Conservation (phyloP, 2,329 filamentous ascomycete genomes). For the Nemania sp. region DNA sequence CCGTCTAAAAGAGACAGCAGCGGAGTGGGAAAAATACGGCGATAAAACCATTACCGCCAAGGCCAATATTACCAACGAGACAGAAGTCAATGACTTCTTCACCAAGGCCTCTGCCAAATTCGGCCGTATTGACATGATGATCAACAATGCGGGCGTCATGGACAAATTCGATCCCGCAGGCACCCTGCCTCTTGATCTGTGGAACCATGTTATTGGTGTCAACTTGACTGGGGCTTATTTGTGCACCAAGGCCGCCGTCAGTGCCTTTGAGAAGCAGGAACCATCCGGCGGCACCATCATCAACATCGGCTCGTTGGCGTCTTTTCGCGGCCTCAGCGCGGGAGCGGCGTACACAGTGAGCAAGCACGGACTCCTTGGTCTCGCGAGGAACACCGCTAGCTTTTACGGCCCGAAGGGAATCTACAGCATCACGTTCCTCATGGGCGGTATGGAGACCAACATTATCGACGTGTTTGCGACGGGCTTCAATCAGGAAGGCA, state of each 20-base stretch:
- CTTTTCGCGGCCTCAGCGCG: slow-evolving; percentile 38
- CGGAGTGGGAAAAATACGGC: slow-evolving; percentile 33
- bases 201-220: slow-evolving; percentile 66
- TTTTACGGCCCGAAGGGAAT: slow-evolving; percentile 68
- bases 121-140: slow-evolving; percentile 65
- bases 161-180: slow-evolving; percentile 67
- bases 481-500: slow-evolving; percentile 52
- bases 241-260: slow-evolving; percentile 63
- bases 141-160: slow-evolving; percentile 70
- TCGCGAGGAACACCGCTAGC: slow-evolving; percentile 69
- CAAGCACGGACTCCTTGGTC: slow-evolving; percentile 66
- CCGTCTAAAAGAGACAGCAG: slow-evolving; percentile 42
- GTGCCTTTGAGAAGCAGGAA: slow-evolving; percentile 58
- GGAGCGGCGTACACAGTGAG: slow-evolving; percentile 64
- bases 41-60: slow-evolving; percentile 44
- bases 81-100: slow-evolving; percentile 49
- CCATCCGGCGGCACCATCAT: slow-evolving; percentile 45
- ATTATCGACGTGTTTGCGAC: slow-evolving; percentile 59
- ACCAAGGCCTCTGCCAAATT: slow-evolving; percentile 49
- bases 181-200: slow-evolving; percentile 58
- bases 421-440: slow-evolving; percentile 62
- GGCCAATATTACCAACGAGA: slow-evolving; percentile 51
- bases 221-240: slow-evolving; percentile 69
- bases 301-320: slow-evolving; percentile 44
- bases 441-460: slow-evolving; percentile 68